Evolutionary conservation across 495 filamentous ascomycete species (phyloP).

Genomic region (Neurospora intermedia): DNA sequence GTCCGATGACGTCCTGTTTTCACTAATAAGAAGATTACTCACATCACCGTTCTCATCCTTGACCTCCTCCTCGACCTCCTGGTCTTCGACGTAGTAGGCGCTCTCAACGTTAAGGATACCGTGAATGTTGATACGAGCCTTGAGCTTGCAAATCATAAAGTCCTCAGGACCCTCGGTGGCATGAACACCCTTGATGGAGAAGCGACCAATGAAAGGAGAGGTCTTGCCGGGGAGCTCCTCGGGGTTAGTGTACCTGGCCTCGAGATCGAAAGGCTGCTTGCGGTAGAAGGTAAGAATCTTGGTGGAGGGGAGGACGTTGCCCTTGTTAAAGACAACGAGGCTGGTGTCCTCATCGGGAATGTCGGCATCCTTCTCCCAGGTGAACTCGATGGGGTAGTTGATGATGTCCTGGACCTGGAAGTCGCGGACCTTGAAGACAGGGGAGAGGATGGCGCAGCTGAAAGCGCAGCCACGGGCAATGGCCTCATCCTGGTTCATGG

Average conservation of each 20-base stretch:
- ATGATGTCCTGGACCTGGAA: conserved; percentile 96
- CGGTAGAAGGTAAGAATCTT: conserved; percentile 99
- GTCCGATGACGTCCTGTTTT: neutral
- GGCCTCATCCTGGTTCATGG: conserved; percentile 96
- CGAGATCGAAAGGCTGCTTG: conserved; percentile 93
- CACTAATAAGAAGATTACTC: conserved; percentile 32
- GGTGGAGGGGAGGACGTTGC: conserved; percentile 95
- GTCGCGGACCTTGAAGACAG: conserved; percentile 96
- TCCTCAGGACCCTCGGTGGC: conserved; percentile 70
- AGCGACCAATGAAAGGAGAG: conserved; percentile 89
- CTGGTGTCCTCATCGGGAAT: conserved; percentile 98
- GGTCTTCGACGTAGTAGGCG: conserved; percentile 96
- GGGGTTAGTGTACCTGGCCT: conserved; percentile 84
- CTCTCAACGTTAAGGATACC: conserved; percentile 94
- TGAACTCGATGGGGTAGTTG: conserved; percentile 97
- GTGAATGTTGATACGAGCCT: conserved; percentile 94
- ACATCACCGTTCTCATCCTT: conserved; percentile 59
- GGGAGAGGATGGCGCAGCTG: conserved; percentile 95
- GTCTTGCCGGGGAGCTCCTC: conserved; percentile 84
- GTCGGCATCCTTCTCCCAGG: conserved; percentile 97
- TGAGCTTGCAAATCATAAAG: conserved; percentile 99
- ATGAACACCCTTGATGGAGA: conserved; percentile 86
- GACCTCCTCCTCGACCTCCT: conserved; percentile 93
- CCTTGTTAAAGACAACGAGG: conserved; percentile 94
- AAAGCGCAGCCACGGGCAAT: conserved; percentile 94